A percentile compares a stretch with the other conserved stretches of the same genome.
Conservation (phyloP, 176 grass and related monocot species). For the Metroxylon sagu region DNA sequence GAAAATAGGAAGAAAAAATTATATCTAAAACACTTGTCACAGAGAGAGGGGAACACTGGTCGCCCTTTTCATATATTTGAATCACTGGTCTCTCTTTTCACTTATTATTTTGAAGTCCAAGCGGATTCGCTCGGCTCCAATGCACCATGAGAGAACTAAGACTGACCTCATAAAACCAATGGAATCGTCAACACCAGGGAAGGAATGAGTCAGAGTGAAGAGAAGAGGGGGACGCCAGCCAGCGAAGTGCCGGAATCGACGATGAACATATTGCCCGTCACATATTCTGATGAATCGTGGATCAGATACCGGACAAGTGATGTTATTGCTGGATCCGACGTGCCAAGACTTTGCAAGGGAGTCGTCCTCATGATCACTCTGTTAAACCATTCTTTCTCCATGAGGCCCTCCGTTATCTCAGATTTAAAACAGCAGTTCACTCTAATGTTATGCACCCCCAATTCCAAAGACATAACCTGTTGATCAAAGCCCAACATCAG, state of each 20-base stretch:
- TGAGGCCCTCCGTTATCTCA: constrained; percentile 58
- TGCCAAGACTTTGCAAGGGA: constrained; percentile 48
- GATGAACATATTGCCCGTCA: constrained; percentile 66
- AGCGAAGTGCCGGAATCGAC: constrained; percentile 57
- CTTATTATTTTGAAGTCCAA: too few species aligned
- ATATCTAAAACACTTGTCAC: too few species aligned
- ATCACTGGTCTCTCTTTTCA: too few species aligned
- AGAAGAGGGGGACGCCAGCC: constrained; percentile 74
- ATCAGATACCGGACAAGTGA: constrained; percentile 64
- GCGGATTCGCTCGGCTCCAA: too few species aligned
- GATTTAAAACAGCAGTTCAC: constrained; percentile 77
- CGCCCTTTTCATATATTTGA: too few species aligned
- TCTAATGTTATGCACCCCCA: constrained; percentile 57
- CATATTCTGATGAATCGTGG: constrained; percentile 59
- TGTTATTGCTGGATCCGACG: constrained; percentile 61
- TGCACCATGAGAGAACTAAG: too few species aligned
- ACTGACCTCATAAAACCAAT: too few species aligned
- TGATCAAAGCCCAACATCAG: background rate
- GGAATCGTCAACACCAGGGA: too few species aligned
- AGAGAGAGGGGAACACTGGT: too few species aligned
- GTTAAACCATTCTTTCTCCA: constrained; percentile 59
- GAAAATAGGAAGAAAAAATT: too few species aligned
- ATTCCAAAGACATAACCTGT: constrained; percentile 82
- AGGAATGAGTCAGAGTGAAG: constrained; percentile 41
- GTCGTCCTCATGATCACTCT: constrained; percentile 45